A percentile compares a stretch with the other conserved stretches of the same genome.
Conservation (phyloP, 495 filamentous ascomycete genomes). For the Tuber magnatum region DNA sequence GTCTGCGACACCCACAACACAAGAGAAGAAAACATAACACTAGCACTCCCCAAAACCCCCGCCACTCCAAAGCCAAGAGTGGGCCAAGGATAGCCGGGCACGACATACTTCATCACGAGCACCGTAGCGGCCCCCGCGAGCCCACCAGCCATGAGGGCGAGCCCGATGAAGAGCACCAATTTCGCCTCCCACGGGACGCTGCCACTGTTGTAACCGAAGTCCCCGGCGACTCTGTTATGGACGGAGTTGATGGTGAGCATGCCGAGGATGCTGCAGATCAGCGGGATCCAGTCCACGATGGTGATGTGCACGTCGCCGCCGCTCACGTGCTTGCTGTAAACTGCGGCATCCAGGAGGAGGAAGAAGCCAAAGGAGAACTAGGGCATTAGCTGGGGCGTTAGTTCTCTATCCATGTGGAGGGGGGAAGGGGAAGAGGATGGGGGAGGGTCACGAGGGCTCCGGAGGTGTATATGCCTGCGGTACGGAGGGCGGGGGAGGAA, state of each 20-base stretch:
- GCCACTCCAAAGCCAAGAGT: constrained; percentile 89
- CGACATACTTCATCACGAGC: constrained; percentile 84
- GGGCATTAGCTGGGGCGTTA: constrained; percentile 18
- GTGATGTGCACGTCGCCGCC: constrained; percentile 76
- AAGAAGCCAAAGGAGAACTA: constrained; percentile 98
- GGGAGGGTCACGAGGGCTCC: constrained; percentile 32
- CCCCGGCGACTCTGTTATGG: too few relatives aligned
- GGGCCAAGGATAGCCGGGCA: constrained; percentile 67
- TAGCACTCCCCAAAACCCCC: constrained; percentile 77
- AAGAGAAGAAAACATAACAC: constrained; percentile 79
- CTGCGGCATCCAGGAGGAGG: constrained; percentile 83
- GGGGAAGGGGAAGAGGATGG: not conserved
- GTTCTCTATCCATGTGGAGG: constrained; percentile 2
- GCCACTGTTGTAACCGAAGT: constrained; percentile 73
- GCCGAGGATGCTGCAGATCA: constrained; percentile 85
- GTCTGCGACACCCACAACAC: constrained; percentile 97
- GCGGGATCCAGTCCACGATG: constrained; percentile 97
- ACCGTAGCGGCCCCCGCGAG: constrained; percentile 77
- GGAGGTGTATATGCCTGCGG: constrained; percentile 38
- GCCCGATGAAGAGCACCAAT: constrained; percentile 90
- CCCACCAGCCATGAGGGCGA: constrained; percentile 87
- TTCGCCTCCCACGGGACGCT: constrained; percentile 95
- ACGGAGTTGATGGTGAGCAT: constrained; percentile 99
- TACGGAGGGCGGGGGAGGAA: constrained; percentile 29
- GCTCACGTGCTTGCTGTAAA: constrained; percentile 78